Base-by-base conservation (phyloP, 352 stramenopile genomes). In the Globisporangium barbulae region DNA sequence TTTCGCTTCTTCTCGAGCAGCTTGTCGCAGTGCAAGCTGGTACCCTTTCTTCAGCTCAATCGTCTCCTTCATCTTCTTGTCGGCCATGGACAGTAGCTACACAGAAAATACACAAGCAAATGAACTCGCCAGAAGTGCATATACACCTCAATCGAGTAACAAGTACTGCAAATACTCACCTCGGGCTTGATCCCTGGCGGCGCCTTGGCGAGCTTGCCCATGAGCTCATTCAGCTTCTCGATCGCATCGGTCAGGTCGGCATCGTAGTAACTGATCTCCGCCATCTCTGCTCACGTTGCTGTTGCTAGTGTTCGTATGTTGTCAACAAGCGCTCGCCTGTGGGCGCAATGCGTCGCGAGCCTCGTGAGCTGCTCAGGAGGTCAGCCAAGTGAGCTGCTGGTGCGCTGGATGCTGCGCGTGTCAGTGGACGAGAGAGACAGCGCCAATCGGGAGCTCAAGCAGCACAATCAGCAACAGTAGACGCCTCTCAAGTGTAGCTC, bases 211-310 rank as follows among this genome's bases (percentile, higher is more conserved):
- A 93, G 73, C 69, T 93, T 93, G 64, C 79, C 73, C 87, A 94
- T 93, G 53, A 89, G 65, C n/a, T 93, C 82, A 64, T 93, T 91
- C 53, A 96, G 79, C 63, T 93, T 91, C 15, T 83, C 75, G 49
- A 96, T 80, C 37, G 87, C 87, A 53, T 94, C 87, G 47, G 77
- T 90, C 33, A 96, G 72, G 64, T 96, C 87, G 12, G 83, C 83
- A 59, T 94, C 85, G 63, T 96, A 94, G 75, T 96, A 94, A 60
- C 81, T 90, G 73, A 93, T 90, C 74, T 96, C 87, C 13, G 83
- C 80, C 87, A 96, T 96, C 44, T 37, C 33, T 17, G 5, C 41
- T 53, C 7, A n/a, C 22, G 21, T 2, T 5, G 21, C 15, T 28
- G 41, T 35, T 41, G 25, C 41, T 39, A 3, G 2, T 48, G 15